Base-by-base conservation (phyloP, 1,139 yeast genomes). In the Pichia sp. region DNA sequence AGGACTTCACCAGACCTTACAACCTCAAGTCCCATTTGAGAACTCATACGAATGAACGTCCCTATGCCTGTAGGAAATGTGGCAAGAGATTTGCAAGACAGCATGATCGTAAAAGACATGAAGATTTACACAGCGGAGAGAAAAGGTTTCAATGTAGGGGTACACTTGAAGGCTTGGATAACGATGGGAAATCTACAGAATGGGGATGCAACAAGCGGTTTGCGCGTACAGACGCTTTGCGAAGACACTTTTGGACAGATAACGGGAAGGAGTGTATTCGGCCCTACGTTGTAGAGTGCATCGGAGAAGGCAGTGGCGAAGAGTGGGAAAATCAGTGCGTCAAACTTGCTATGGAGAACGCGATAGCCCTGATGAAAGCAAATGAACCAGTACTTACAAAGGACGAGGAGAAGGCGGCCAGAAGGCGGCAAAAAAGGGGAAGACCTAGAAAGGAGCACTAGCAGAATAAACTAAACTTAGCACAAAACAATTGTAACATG, bases 171-270 rank as follows among this genome's bases (percentile, higher is more conserved):
- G 79, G 80, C 55, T 85, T 80, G 67, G 90, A 87, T 1, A 10
- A 10, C 14, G 54, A 55, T 9, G 49, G 49, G 9, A 36, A 20
- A 17, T 43, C 43, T 12, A 36, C 27, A 27, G 38, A 41, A 41
- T 93, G 96, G 87, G 99, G 99, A 0, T 93, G 99, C 72, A 95
- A 95, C 2, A 83, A 93, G 64, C 81, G 85, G 64, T 93, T 93
- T 75, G 98, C 98, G 2, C 75, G 99, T 52, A 95, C 98, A 7
- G 99, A 93, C 74, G 99, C 98, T 0, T 72, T 93, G 54, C 84
- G 97, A 29, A 76, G 99, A 61, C 99, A 93, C 72, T 91, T 93
- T 72, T 87, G 92, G 65, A 91, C 98, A 0, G 98, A 91, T 65
- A 88, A 92, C 38, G 99, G 99, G 10, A 82, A 85, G 62, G 83